Evolutionary conservation across 306 rosid species (phyloP), one percentile per base, ranked within the genome.

Genomic region (Medicago lupulina): DNA sequence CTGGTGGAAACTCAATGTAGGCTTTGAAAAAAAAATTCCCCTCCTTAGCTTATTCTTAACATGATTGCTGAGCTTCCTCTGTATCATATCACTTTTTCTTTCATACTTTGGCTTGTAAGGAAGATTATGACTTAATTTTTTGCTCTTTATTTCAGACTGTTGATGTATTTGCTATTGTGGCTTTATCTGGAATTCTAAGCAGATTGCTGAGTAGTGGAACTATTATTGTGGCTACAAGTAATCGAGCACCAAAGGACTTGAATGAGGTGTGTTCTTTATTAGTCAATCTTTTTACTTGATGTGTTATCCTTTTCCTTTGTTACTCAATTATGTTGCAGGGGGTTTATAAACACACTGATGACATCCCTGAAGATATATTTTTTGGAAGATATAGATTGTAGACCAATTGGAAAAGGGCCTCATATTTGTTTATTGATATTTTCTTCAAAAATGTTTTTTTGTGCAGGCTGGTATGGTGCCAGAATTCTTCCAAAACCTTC

Each of bases 111-210:
- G 57, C 71, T 25, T 70, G 36, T 38, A 74, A 15, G 28, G 47
- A 82, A 46, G 64, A 58, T 59, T 55, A 38, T 82, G 82, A 82
- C 85, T 73, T 78, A 58, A 65, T 40, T 69, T 86, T 65, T 41
- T 74, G 23, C 75, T 81, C 74, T 89, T 68, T 85, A 77, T 91
- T 88, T 82, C 97, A 95, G 98, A 92, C 98, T 74, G 97, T 95
- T 89, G 98, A 95, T 87, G 98, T 95, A 78, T 95, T 95, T 92
- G 97, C 97, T 82, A 87, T 92, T 88, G 97, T 95, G 89, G 96
- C 96, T 84, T 90, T 95, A 85, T 95, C 97, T 90, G 98, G 98
- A 88, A 90, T 95, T 87, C 84, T 95, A 47, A 87, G 96, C 89
- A 90, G 96, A 92, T 86, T 95, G 85, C 85, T 95, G 86, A 86